Conservation (phyloP, 352 stramenopile genomes). For the Pythium oligandrum region DNA sequence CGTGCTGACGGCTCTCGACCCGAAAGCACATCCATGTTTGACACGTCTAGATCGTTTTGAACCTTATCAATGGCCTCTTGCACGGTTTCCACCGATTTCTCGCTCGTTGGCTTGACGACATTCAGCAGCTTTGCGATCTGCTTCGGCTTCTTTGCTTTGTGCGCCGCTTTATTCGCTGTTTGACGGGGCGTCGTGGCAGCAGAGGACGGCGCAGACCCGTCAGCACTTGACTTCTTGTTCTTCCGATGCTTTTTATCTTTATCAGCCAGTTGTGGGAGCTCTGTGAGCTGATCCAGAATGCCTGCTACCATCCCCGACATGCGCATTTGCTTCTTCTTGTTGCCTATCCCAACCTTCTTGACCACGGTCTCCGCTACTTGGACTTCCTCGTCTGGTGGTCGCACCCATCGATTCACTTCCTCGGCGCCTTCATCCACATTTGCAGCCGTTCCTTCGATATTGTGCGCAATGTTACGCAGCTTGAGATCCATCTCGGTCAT, state of each 20-base stretch:
- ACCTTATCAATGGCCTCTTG: too few relatives aligned
- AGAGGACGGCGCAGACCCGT: neutral
- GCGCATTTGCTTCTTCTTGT: conserved; percentile 41
- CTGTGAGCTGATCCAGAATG: conserved; percentile 45
- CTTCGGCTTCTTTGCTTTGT: conserved; percentile 8
- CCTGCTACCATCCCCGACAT: conserved; percentile 60
- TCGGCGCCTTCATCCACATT: conserved; percentile 48
- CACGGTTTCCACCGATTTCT: too few relatives aligned
- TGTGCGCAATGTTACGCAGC: conserved; percentile 75
- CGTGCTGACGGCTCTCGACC: too few relatives aligned
- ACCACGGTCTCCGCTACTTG: conserved; percentile 26
- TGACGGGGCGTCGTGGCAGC: conserved; percentile 5
- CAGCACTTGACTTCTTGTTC: neutral
- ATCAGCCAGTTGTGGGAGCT: conserved; percentile 4
- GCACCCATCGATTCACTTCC: conserved; percentile 37
- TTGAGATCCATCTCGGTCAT: conserved; percentile 76
- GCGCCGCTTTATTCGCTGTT: neutral
- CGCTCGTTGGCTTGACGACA: too few relatives aligned
- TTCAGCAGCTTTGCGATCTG: neutral
- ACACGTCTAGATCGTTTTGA: too few relatives aligned
- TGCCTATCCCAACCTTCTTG: conserved; percentile 41
- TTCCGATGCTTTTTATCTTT: conserved; percentile 12
- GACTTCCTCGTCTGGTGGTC: conserved; percentile 24
- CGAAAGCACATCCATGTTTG: too few relatives aligned
- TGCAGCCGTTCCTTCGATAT: conserved; percentile 68